Evolutionary conservation across 176 grass and related monocot species (phyloP), one percentile per base, ranked within the genome.

Genomic region (Zoysia pacifica): DNA sequence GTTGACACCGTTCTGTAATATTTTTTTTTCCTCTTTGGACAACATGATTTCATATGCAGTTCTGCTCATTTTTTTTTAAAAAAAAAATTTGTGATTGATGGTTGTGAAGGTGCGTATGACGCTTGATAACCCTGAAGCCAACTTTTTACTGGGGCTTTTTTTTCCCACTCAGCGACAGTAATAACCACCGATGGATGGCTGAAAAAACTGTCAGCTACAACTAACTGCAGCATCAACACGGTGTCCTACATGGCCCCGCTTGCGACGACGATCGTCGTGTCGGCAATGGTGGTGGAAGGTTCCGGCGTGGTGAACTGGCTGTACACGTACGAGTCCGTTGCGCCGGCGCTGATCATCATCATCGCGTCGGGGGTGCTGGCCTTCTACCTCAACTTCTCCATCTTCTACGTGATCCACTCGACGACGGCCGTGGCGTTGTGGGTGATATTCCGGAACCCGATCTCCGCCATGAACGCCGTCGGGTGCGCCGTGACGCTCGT

Each of bases 371-470:
- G n/a, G n/a, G n/a, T n/a, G n/a, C n/a, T n/a, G n/a, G n/a, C 87
- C 58, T 95, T 95, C 62, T 95, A 86, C 82, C 90, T 92, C 79
- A 89, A 95, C 67, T 91, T 95, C 72, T 95, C 90, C 48, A 92
- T 95, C 66, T 95, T 91, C 73, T 89, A 91, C 54, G 93, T 95
- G 5, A 95, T 91, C 62, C 93, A 95, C 59, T 94, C 92, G 3
- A 94, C 92, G 0, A 94, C 89, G 0, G 92, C 92, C 0, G 92
- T 94, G 79, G 85, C 91, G 53, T 99, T 92, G 2, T 99, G 92
- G 92, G 86, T 88, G 75, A 93, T 99, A 69, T 99, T 99, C 88
- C 86, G 79, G 43, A 99, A 99, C 82, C 96, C 96, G 4, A 99
- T 99, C 84, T 90, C 96, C 2, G 75, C 73, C 38, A 91, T 99